Conservation (phyloP, 441 rosid species). For the Sinapis alba region DNA sequence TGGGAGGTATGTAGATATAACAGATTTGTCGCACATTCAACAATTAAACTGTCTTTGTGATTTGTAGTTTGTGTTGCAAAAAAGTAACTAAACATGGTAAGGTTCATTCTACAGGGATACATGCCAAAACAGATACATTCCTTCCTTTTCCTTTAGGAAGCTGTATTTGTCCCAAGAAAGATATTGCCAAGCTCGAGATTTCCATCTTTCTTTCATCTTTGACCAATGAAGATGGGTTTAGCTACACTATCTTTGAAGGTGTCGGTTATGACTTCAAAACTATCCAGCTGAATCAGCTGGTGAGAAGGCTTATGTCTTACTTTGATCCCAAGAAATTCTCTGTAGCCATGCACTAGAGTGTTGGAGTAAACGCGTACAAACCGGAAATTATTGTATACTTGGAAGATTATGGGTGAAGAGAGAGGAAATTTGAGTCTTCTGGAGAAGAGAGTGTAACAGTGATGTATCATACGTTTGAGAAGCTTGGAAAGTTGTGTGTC, state of each 20-base stretch:
- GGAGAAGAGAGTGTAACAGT: constrained; percentile 39
- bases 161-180: constrained; percentile 58
- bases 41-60: neutral
- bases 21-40: neutral
- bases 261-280: constrained; percentile 38
- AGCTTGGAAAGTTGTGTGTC: constrained; percentile 27
- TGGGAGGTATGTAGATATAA: constrained; percentile 64
- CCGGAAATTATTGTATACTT: constrained; percentile 22
- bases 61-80: neutral
- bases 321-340: constrained; percentile 45
- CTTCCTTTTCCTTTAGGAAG: constrained; percentile 91
- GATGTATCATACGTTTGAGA: constrained; percentile 40
- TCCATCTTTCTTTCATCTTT: constrained; percentile 40
- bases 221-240: constrained; percentile 43
- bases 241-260: constrained; percentile 42
- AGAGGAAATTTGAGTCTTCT: constrained; percentile 33
- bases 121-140: constrained; percentile 59
- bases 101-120: constrained; percentile 40
- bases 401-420: constrained; percentile 36
- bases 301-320: constrained; percentile 27
- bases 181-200: constrained; percentile 50
- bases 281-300: constrained; percentile 29
- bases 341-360: constrained; percentile 37
- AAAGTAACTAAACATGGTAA: neutral
- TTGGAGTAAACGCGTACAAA: constrained; percentile 16